Base-by-base conservation (phyloP, 2,329 filamentous ascomycete species). In the Fusarium protoensiforme region DNA sequence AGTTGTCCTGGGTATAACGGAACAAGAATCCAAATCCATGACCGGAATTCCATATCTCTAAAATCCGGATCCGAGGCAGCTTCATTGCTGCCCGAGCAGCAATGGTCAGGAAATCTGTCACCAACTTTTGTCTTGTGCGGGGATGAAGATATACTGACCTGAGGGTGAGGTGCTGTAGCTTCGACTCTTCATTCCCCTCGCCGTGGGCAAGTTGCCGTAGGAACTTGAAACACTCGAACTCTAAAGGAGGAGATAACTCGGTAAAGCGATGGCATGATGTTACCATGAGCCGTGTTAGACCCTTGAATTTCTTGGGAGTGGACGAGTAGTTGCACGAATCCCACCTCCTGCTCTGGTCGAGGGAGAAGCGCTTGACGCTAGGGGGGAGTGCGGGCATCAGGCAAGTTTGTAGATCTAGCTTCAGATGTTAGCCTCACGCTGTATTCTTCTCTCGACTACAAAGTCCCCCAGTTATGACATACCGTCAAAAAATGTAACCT, bases 1-100 rank as follows among this genome's bases (percentile, higher is more conserved):
- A 53, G 10, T 33, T 46, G 46, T 64, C 53, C 22, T 63, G 39
- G 5, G 48, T 56, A 56, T 64, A 73, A 27, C 69, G 46, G 22
- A 73, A 73, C 9, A 73, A 14, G 48, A 13, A 64, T 29, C 22
- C 61, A 65, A 54, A 61, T 4, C 27, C 18, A 4, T 3, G 2
- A 2, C 31, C 41, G 8, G 16, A 43, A 57, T 61, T 38, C 63
- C 54, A 73, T n/a, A 73, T 6, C 48, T 73, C 71, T 20, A 73
- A 22, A 27, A 46, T 65, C 35, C 38, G 41, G 14, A 69, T 13
- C 16, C 16, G 53, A 24, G 71, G 66, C 7, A 73, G 36, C 2
- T 1, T 58, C 22, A 18, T 57, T 48, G 61, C 65, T 58, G 61
- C 69, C 1, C 7, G 10, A 11, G 33, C 63, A n/a, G 61, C 61